Base-by-base conservation (phyloP, 768 basidiomycete genomes). In the Naganishia friedmannii region DNA sequence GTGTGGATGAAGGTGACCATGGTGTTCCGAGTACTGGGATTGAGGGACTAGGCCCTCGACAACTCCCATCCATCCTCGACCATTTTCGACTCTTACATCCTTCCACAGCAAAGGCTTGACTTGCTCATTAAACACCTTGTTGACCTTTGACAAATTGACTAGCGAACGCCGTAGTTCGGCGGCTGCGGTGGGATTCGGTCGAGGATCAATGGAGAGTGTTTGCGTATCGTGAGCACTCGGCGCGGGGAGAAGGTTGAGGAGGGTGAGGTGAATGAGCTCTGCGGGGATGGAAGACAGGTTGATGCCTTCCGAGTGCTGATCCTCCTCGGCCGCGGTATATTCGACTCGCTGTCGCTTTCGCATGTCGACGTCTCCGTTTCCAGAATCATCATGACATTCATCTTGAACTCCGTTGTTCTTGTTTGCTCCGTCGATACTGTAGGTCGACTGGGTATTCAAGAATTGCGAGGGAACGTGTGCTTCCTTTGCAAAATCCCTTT, bases 31-130 rank as follows among this genome's bases (percentile, higher is more conserved):
- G 39, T 63, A 63, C 60, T 63, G 60, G 37, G 60, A 63, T 63
- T 63, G 60, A 13, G 60, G 60, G 39, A 63, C 78, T 57, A 80
- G 66, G 0, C 77, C 79, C 58, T 79, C 73, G 58, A 80, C 79
- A 42, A 80, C 76, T 13, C 77, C 76, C 70, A 80, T 71, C 79
- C 79, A 80, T 23, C 78, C 78, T 67, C 79, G 46, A 0, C 79
- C 79, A 26, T 73, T 68, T 39, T 70, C 66, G 32, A 80, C 77
- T 42, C 77, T 75, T 31, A 80, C 78, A 54, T 79, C 74, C 53
- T 78, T 77, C 79, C 79, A 80, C 55, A 80, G 66, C 74, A 76
- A 78, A 31, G 77, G 77, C 68, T 77, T 66, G 31, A 75, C 75
- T 28, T 75, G 74, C 66, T 77, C 77, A 21, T 78, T 39, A 57